phyloP scores from a whole-genome alignment of 2,329 filamentous ascomycete genomes.

The Beauveria asiatica region DNA sequence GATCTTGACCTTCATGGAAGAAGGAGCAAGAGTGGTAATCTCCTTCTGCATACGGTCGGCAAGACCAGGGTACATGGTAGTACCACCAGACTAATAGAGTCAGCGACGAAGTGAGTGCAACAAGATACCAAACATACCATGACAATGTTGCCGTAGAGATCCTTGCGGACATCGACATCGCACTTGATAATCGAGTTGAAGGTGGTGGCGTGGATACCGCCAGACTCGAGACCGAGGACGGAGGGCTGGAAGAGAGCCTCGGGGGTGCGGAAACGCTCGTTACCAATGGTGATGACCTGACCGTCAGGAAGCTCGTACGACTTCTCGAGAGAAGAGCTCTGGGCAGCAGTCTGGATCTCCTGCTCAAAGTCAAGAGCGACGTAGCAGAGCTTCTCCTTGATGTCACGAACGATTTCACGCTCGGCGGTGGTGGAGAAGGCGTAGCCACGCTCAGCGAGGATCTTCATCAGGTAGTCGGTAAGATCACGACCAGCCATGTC shows the following conservation, averaged over 20 bases:
- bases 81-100: conserved; percentile 83
- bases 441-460: conserved; percentile 97
- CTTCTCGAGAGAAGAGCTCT: conserved; percentile 99
- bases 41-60: conserved; percentile 99
- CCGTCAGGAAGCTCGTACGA: conserved; percentile 99
- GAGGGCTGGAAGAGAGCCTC: conserved; percentile 99
- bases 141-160: conserved; percentile 99
- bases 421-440: conserved; percentile 99
- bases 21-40: conserved; percentile 97
- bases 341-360: conserved; percentile 99
- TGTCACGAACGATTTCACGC: conserved; percentile 99
- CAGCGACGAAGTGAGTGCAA: conserved; percentile 18
- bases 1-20: conserved; percentile 99
- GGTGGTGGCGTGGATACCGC: conserved; percentile 98
- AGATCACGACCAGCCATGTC: conserved; percentile 99
- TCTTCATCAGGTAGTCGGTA: conserved; percentile 99
- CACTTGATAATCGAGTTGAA: conserved; percentile 99
- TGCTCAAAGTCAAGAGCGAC: conserved; percentile 99
- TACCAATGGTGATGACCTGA: conserved; percentile 99
- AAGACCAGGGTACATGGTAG: conserved; percentile 99
- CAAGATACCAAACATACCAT: conserved; percentile 62
- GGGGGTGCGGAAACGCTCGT: conserved; percentile 99
- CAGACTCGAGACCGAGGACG: conserved; percentile 94
- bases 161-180: conserved; percentile 99
- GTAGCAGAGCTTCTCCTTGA: conserved; percentile 99